Evolutionary conservation across 2,329 filamentous ascomycete species (phyloP).

Genomic region (Conoideocrella luteorostrata): DNA sequence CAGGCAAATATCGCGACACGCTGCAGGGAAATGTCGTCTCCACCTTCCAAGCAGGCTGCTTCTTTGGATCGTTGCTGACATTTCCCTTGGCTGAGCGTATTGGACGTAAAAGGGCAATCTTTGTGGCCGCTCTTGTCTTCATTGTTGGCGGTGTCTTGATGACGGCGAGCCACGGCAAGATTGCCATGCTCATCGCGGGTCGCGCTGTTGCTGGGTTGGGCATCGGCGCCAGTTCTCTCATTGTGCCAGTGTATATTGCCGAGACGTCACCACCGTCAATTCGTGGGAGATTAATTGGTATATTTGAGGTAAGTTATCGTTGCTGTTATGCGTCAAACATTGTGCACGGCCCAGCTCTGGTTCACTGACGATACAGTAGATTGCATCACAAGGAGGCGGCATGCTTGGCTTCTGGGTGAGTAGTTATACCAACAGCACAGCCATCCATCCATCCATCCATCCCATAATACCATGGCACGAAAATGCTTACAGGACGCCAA

Average conservation of each 20-base stretch:
- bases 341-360: too few relatives aligned
- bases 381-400: too few relatives aligned
- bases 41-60: constrained; percentile 32
- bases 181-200: constrained; percentile 37
- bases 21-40: constrained; percentile 34
- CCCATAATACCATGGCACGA: too few relatives aligned
- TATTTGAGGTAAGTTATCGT: too few relatives aligned
- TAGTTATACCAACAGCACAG: too few relatives aligned
- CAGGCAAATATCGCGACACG: constrained; percentile 22
- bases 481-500: too few relatives aligned
- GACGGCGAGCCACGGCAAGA: constrained; percentile 25
- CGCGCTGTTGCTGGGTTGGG: constrained; percentile 47
- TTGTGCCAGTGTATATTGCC: constrained; percentile 38
- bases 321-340: too few relatives aligned
- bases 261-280: too few relatives aligned
- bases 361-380: too few relatives aligned
- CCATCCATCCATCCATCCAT: too few relatives aligned
- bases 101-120: constrained; percentile 40
- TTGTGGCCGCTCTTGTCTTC: constrained; percentile 37
- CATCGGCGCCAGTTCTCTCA: constrained; percentile 42
- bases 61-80: constrained; percentile 31
- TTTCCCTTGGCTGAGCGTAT: constrained; percentile 42
- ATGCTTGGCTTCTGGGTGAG: too few relatives aligned
- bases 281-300: too few relatives aligned
- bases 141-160: constrained; percentile 28